A percentile compares a stretch with the other conserved stretches of the same genome.
Conservation (phyloP, 441 rosid genomes). For the Erodium texanum region DNA sequence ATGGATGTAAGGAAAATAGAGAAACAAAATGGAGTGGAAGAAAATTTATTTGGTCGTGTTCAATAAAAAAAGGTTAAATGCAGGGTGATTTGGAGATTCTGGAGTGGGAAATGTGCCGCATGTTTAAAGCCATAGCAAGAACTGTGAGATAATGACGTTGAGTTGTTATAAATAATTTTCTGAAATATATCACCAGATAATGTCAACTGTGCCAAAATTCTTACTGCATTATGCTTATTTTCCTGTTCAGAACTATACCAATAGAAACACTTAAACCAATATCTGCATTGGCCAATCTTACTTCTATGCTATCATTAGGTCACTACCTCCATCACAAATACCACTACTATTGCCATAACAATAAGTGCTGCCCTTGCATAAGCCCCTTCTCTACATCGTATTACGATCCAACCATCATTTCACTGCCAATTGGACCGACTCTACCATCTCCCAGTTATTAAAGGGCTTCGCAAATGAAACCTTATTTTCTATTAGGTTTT, state of each 20-base stretch:
- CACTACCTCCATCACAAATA: neutral
- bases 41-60: neutral
- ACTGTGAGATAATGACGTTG: neutral
- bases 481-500: neutral
- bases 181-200: neutral
- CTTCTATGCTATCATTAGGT: neutral
- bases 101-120: neutral
- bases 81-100: neutral
- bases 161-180: neutral
- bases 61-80: neutral
- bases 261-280: neutral
- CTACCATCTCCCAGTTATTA: neutral
- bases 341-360: neutral
- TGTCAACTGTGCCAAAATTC: neutral
- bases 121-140: neutral
- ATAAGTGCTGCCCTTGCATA: constrained; percentile 1
- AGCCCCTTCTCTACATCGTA: neutral
- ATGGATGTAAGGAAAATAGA: too few species aligned
- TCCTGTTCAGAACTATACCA: neutral
- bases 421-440: neutral
- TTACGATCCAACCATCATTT: neutral
- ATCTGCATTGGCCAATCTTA: neutral
- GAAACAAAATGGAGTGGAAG: neutral
- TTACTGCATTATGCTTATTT: neutral
- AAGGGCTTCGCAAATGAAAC: neutral